phyloP scores from a whole-genome alignment of 2,329 filamentous ascomycete genomes.

The Paraphoma chrysanthemicola region DNA sequence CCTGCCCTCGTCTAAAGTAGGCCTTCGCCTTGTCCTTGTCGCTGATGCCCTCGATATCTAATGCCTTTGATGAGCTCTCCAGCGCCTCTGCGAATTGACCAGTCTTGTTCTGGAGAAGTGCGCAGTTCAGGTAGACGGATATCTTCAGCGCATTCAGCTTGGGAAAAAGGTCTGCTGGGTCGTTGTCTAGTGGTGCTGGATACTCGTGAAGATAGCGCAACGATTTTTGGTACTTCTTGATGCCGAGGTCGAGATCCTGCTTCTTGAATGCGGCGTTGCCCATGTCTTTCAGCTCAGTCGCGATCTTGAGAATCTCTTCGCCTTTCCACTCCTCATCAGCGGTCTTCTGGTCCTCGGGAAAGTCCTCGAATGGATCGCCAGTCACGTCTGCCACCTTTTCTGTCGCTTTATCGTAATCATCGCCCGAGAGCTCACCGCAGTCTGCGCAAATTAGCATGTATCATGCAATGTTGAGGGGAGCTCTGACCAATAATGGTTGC shows the following conservation, averaged over 20 bases:
- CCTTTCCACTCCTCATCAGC: conserved; percentile 68
- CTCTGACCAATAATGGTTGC: conserved; percentile 60
- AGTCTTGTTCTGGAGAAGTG: conserved; percentile 84
- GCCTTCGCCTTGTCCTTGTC: conserved; percentile 89
- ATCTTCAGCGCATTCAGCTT: conserved; percentile 79
- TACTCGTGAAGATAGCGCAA: conserved; percentile 89
- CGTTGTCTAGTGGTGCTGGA: conserved; percentile 71
- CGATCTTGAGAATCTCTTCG: conserved; percentile 76
- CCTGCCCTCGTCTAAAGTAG: conserved; percentile 80
- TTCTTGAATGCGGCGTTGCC: conserved; percentile 93
- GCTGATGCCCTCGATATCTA: conserved; percentile 68
- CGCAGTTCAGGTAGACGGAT: conserved; percentile 85
- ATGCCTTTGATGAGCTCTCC: conserved; percentile 73
- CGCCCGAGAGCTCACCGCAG: conserved; percentile 83
- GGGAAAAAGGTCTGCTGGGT: conserved; percentile 70
- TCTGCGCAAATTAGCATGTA: conserved; percentile 53
- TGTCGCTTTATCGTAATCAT: conserved; percentile 70
- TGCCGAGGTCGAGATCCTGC: conserved; percentile 71
- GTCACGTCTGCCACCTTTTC: conserved; percentile 77
- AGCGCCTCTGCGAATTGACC: conserved; percentile 73
- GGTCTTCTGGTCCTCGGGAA: conserved; percentile 79
- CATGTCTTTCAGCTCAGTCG: conserved; percentile 83
- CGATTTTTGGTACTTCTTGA: conserved; percentile 95
- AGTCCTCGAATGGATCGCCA: conserved; percentile 94
- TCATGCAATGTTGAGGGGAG: neutral